phyloP scores from a whole-genome alignment of 129 eudicot species.

The Tagetes patula region DNA sequence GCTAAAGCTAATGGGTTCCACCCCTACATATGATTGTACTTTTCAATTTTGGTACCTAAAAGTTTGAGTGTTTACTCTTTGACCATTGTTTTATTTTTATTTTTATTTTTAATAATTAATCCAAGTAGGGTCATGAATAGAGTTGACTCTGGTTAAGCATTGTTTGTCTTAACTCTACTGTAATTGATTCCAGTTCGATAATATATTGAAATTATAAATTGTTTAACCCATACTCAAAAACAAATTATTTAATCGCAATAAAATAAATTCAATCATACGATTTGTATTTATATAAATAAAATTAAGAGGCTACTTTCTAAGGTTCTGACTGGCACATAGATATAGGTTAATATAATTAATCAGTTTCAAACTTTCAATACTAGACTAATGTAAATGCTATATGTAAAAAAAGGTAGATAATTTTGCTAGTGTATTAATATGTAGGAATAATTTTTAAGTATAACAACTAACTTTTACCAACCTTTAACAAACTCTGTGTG shows the following conservation, averaged over 20 bases:
- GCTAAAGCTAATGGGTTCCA: conserved; percentile 30
- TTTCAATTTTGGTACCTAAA: conserved; percentile 24
- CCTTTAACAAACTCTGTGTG: neutral
- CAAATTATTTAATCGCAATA: neutral
- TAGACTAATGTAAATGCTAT: no score
- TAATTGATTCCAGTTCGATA: conserved; percentile 32
- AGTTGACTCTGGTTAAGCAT: conserved; percentile 36
- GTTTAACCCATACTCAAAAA: neutral
- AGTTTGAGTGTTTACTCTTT: conserved; percentile 21
- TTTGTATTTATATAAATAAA: neutral
- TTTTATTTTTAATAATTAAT: neutral
- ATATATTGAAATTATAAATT: neutral
- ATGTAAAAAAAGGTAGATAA: neutral
- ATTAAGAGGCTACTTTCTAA: neutral
- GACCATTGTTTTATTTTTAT: conserved; percentile 27
- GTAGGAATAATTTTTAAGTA: neutral
- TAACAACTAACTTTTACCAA: neutral
- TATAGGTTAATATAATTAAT: neutral
- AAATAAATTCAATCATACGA: neutral
- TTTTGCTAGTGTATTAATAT: neutral
- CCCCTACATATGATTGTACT: conserved; percentile 31
- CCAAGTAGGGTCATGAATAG: conserved; percentile 30
- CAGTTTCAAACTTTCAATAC: no score
- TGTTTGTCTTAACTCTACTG: conserved; percentile 35
- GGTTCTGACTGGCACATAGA: neutral